Base-by-base conservation (phyloP, 169 alveolate species). In the Theileria annulata region DNA sequence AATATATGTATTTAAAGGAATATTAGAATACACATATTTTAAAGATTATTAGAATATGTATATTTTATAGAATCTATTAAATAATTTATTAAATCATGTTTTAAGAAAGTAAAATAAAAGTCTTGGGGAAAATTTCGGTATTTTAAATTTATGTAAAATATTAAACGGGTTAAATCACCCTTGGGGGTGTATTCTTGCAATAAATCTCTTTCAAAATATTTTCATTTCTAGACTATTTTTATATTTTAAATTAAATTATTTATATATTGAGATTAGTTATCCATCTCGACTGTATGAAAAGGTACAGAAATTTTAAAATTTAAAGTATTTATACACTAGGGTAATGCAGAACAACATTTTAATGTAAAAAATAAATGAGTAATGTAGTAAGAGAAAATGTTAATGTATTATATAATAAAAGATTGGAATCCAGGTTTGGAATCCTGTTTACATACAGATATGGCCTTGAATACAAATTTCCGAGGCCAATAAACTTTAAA, bases 371-470 rank as follows among this genome's bases (percentile, higher is more conserved):
- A 8, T 25, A 21, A 62, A 62, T 62, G 71, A 62, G 71, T 37
- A 62, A 21, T 23, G 51, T 27, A 15, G 48, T 15, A 3, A 62
- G 71, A 21, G 71, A 62, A 15, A 62, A 37, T 37, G 31, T 62
- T 21, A 27, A 9, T 21, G 71, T 62, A 37, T 21, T 62, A 19
- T 62, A 62, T 37, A 25, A 62, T 21, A 15, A 19, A 21, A 62
- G n/a, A 47, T 6, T 62, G 48, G 71, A 25, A 66, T 25, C 66
- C 60, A 21, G 71, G 33, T 62, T 62, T 62, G 71, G 71, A 30
- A 69, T 80, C 42, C 82, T 80, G 27, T 66, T 80, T 56, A 80
- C 87, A 12, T 80, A 80, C 58, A 78, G 87, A n/a, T 27, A 48
- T 27, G 87, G 77, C 17, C 62, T 80, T 5, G 47, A 47, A 30